phyloP scores from a whole-genome alignment of 1,284 basidiomycete genomes.

The Microbotryum silenes-acaulis region DNA sequence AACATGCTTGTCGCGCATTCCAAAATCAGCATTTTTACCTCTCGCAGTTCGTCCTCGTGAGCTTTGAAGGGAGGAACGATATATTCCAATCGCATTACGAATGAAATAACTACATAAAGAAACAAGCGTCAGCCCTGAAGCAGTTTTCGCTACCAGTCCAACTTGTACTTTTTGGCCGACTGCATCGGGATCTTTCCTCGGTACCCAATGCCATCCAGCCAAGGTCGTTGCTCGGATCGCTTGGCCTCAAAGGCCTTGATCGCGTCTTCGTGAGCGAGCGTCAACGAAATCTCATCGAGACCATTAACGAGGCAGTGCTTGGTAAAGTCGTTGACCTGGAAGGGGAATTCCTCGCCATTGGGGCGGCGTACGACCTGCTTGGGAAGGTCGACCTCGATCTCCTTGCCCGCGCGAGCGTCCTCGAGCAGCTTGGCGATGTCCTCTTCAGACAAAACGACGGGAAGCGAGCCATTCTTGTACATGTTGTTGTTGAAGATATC shows the following conservation, averaged over 20 bases:
- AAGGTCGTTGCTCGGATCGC: constrained; percentile 72
- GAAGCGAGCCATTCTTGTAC: constrained; percentile 96
- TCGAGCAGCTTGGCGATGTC: constrained; percentile 67
- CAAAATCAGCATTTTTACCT: no score
- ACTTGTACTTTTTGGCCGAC: constrained; percentile 48
- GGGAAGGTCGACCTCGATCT: constrained; percentile 84
- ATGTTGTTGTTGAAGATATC: constrained; percentile 74
- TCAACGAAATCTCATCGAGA: constrained; percentile 86
- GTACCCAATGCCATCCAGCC: constrained; percentile 79
- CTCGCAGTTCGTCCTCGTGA: no score
- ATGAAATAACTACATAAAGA: no score
- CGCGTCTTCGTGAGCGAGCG: constrained; percentile 61
- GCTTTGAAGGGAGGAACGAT: no score
- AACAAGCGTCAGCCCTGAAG: constrained; percentile 24
- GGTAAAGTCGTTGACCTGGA: constrained; percentile 78
- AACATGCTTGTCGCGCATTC: no score
- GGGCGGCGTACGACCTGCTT: constrained; percentile 71
- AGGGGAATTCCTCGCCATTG: constrained; percentile 66
- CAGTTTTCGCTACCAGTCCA: constrained; percentile 58
- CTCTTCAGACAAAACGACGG: constrained; percentile 65
- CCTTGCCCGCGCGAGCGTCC: constrained; percentile 70
- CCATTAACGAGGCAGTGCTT: constrained; percentile 87
- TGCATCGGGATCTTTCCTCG: constrained; percentile 48
- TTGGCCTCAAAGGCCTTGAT: constrained; percentile 71
- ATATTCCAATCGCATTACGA: no score